Evolutionary conservation across 495 filamentous ascomycete species (phyloP), one percentile per base, ranked within the genome.

Genomic region (Penicillium verhagenii): DNA sequence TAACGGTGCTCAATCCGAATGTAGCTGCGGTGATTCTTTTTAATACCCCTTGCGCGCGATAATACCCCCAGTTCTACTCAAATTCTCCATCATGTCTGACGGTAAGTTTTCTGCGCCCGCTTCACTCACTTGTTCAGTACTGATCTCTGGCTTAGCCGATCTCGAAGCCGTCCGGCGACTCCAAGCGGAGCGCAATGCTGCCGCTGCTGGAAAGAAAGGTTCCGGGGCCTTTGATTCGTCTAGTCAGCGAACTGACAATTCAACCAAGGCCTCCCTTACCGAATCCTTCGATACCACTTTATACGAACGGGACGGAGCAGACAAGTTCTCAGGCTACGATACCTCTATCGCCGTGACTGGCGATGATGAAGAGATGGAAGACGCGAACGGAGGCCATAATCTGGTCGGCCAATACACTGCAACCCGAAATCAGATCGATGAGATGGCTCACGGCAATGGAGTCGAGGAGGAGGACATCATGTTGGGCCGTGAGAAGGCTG

Each of bases 341-440:
- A 87, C 82, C 1, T 90, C 91, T 18, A 94, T 99, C 59, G 87
- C 94, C 35, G 82, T 83, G 10, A 86, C 84, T 70, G 89, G 85
- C 67, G 87, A 85, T 33, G 92, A 95, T 63, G 90, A 91, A 58
- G 91, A 91, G 31, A 90, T 90, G 74, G 79, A 82, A 43, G 91
- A 92, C 82, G 85, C 78, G 57, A 86, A 90, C 66, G 85, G 74
- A 58, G 85, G 79, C 50, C 83, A 89, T 65, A 83, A 88, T 61
- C 77, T 99, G 54, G 91, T 97, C 25, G 95, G 92, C 53, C 95
- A 99, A 72, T 99, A 97, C 72, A 99, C 95, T 11, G 95, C 95
- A 18, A 91, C 92, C 14, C 85, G 82, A 60, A 83, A 86, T 48
- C 90, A 96, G 76, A 89, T 97, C 69, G 90, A 96, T 69, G 95